Conservation (phyloP, 257 asterid species). For the Solanum habrochaites region DNA sequence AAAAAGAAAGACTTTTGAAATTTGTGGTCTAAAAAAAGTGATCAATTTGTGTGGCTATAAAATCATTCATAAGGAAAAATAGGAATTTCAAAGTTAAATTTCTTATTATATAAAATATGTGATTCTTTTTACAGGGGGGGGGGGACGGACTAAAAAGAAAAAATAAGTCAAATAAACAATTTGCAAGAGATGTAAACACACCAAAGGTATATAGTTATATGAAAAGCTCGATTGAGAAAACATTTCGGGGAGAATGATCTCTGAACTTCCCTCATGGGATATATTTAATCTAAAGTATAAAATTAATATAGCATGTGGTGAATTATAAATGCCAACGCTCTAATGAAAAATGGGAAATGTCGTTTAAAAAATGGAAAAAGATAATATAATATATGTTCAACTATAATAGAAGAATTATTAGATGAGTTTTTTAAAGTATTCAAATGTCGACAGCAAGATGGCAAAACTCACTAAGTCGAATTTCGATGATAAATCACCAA, state of each 20-base stretch:
- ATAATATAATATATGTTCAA: not conserved
- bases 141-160: accelerated
- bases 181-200: not conserved
- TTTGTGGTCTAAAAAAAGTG: too few relatives aligned
- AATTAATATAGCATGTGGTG: not conserved
- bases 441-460: not conserved
- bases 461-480: not conserved
- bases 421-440: not conserved
- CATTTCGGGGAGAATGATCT: not conserved
- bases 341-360: not conserved
- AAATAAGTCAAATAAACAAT: too few relatives aligned
- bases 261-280: not conserved
- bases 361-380: not conserved
- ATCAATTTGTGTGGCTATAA: too few relatives aligned
- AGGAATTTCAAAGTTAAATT: too few relatives aligned
- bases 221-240: not conserved
- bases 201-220: not conserved
- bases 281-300: not conserved
- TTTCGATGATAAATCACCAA: not conserved
- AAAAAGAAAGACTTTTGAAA: too few relatives aligned
- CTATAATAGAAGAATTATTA: not conserved
- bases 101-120: too few relatives aligned
- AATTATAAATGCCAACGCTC: not conserved
- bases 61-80: not conserved
- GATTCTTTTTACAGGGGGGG: too few relatives aligned